These are phyloP conservation scores for Suillus cothurnatus DNA, from an alignment of 768 basidiomycete species.

Conservation along the genomic window DNA sequence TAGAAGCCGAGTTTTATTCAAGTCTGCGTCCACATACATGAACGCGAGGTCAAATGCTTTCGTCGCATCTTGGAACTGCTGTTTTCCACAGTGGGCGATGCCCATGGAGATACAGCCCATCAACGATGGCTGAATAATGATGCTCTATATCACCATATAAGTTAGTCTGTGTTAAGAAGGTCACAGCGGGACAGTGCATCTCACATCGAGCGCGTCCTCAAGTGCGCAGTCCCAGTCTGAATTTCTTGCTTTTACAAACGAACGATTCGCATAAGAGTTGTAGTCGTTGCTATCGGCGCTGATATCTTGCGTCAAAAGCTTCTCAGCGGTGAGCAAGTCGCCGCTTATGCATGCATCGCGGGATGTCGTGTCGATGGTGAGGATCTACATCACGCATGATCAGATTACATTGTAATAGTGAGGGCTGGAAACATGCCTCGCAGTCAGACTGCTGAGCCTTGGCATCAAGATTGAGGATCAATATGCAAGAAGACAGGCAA, in stretches of 20 bases:
- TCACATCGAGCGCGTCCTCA: background rate
- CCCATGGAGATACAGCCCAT: background rate
- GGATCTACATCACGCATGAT: background rate
- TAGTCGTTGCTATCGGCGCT: background rate
- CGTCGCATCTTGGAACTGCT: background rate
- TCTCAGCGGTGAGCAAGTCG: background rate
- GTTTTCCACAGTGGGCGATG: slow-evolving; percentile 1
- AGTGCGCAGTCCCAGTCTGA: background rate
- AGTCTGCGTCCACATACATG: background rate
- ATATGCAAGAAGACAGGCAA: background rate
- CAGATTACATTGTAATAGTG: background rate
- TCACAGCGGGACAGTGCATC: background rate
- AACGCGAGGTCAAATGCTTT: background rate
- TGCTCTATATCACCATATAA: background rate
- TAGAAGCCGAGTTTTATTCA: background rate
- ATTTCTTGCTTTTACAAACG: background rate
- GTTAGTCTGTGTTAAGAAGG: background rate
- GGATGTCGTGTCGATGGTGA: background rate
- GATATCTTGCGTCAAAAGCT: background rate
- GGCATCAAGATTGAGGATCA: background rate
- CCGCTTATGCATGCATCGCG: background rate
- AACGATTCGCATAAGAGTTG: background rate
- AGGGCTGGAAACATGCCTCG: background rate
- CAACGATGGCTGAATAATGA: background rate
- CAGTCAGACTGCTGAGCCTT: background rate